These are phyloP conservation scores for Solanum paucissectum DNA, from an alignment of 257 asterid species.

Conservation along the genomic window DNA sequence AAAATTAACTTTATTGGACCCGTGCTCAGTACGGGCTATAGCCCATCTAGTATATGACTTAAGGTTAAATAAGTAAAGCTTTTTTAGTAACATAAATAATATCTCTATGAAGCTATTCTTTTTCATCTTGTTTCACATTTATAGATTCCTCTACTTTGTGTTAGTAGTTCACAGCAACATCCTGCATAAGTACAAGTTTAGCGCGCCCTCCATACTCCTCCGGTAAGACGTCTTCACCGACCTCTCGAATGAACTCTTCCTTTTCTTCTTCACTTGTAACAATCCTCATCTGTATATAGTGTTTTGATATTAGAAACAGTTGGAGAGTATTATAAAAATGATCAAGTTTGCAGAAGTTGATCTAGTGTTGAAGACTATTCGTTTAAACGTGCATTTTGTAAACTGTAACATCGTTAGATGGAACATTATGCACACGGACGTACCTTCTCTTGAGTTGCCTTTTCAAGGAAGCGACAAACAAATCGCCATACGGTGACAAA, in stretches of 20 bases:
- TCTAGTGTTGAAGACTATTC: background rate
- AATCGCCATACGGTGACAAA: conserved; percentile 62
- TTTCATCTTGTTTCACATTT: background rate
- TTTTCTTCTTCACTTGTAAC: conserved; percentile 53
- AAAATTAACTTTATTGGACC: background rate
- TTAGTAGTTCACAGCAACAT: conserved; percentile 17
- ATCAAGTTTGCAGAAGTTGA: background rate
- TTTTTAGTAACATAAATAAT: background rate
- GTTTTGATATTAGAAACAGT: background rate
- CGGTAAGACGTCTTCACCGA: conserved; percentile 58
- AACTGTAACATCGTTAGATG: background rate
- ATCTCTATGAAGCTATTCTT: background rate
- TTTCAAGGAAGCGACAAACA: conserved; percentile 56
- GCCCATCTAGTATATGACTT: background rate
- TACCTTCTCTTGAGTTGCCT: conserved; percentile 64
- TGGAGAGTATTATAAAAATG: background rate
- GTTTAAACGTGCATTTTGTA: background rate
- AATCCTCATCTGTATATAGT: conserved; percentile 31
- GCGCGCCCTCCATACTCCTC: conserved; percentile 73
- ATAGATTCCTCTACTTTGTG: background rate
- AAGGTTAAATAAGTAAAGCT: background rate
- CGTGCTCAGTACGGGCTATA: background rate
- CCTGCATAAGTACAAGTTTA: conserved; percentile 41
- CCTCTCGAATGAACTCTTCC: conserved; percentile 22
- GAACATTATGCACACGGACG: background rate